These are phyloP conservation scores for Mycosarcoma maydis DNA, from an alignment of 1,284 basidiomycete species.

Conservation along the genomic window DNA sequence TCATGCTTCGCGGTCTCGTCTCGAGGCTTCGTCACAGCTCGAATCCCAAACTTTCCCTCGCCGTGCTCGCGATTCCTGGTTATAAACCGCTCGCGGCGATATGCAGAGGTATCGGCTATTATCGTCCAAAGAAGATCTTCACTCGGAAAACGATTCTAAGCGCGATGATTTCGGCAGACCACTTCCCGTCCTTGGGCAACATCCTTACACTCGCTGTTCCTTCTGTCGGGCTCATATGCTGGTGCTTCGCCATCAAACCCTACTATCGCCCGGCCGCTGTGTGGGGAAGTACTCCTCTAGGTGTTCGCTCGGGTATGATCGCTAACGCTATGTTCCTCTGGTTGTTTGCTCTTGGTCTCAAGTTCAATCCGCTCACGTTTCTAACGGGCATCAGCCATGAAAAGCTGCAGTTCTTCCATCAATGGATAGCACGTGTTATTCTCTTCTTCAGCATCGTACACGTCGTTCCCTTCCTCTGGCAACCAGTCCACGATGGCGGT, in stretches of 20 bases:
- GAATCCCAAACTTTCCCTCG: constrained; percentile 1
- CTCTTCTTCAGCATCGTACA: constrained; percentile 60
- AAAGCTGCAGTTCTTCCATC: constrained; percentile 63
- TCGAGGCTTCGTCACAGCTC: constrained; percentile 16
- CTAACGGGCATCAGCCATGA: constrained; percentile 60
- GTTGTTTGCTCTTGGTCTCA: constrained; percentile 50
- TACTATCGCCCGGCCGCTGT: constrained; percentile 50
- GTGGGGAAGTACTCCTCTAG: constrained; percentile 55
- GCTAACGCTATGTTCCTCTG: constrained; percentile 59
- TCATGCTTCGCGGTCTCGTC: constrained; percentile 24
- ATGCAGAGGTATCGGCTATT: constrained; percentile 37
- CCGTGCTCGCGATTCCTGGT: constrained; percentile 19
- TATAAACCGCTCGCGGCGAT: constrained; percentile 19
- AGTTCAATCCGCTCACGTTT: constrained; percentile 61
- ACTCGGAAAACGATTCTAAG: constrained; percentile 17
- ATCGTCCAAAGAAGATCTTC: constrained; percentile 34
- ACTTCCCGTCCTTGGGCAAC: constrained; percentile 42
- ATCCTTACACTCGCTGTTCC: constrained; percentile 22
- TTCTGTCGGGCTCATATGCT: constrained; percentile 28
- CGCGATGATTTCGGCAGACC: constrained; percentile 25
- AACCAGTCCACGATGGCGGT: constrained; percentile 53
- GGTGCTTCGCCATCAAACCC: constrained; percentile 52
- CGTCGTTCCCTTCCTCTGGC: constrained; percentile 57
- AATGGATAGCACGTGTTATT: constrained; percentile 56
- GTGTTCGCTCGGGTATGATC: constrained; percentile 57